Evolutionary conservation across 129 eudicot genomes (phyloP), one percentile per base, ranked within the genome.

Genomic region (Dittrichia graveolens): DNA sequence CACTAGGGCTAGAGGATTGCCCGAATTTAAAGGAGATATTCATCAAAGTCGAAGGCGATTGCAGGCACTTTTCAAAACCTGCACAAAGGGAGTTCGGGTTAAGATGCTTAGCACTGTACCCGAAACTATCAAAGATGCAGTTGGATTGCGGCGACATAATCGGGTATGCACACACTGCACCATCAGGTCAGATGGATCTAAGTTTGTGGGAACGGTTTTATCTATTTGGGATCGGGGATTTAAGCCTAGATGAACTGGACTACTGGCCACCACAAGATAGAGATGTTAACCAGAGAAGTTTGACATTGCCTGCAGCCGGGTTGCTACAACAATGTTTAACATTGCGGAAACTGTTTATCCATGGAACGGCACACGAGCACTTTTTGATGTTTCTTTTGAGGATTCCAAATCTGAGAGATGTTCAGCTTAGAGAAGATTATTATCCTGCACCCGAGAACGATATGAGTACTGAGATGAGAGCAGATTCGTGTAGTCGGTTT

Each of bases 401-500:
- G 53, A 90, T 90, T 10, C 87, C 85, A 0, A 76, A 78, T 50
- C 65, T 95, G 31, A 79, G 99, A 75, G 99, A 95, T 61, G 96
- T 90, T 18, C 99, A 95, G 78, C 79, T 95, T 54, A 83, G 96
- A 41, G 97, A 86, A 73, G 99, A 95, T 79, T 95, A 95, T 67
- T 95, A 95, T 72, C 99, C 99, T 2, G 99, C 99, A 12, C 99
- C 97, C 0, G 99, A 94, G 83, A 88, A 90, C 47, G 99, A 94
- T 64, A 94, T 90, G 99, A 90, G 99, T 69, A 90, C 99, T 0
- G 99, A 94, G 84, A 90, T 94, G 99, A 94, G 99, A 50, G 86
- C 88, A 6, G 94, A 85, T 18, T 94, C 99, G 1, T 90, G 96
- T 64, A 84, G 96, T 71, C 87, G 99, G 4, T 94, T 94, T 78